Base-by-base conservation (phyloP, 1,139 yeast species). In the Suhomyces taliae region DNA sequence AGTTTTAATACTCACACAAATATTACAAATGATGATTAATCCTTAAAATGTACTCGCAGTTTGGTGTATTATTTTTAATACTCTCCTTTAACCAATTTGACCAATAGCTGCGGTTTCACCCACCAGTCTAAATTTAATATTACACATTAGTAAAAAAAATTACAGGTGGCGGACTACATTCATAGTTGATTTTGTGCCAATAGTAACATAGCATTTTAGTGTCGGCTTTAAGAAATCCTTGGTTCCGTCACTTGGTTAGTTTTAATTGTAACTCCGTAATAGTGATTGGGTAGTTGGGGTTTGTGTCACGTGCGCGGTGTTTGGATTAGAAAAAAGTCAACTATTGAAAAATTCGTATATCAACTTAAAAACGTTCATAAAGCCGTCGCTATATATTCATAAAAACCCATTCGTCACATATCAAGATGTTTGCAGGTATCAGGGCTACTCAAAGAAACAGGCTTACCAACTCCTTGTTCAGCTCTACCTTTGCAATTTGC, bases 401-500 rank as follows among this genome's bases (percentile, higher is more conserved):
- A 26, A 6, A 19, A 19, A 27, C 27, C 40, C 24, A n/a, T 29
- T 24, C 33, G 15, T 29, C n/a, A 29, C 11, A 9, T 11, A 12
- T 10, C n/a, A 37, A 19, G 36, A 65, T 65, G 68, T 59, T 62
- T 50, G 50, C 53, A 37, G 52, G 59, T 56, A 70, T 82, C 52
- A 79, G 73, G 64, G 87, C 88, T 29, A 72, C 81, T 6, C 76
- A 76, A 47, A 74, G 87, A 60, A 74, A 75, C 49, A 69, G 70
- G 53, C 70, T 85, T 48, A 84, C 90, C 31, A 78, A 80, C 48
- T 84, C 90, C 27, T 74, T 86, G 50, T 87, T 87, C 66, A 80
- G 85, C 32, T 81, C 90, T n/a, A 86, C 93, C 0, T 85, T 85
- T 57, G 78, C 86, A 34, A 82, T 87, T 31, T 86, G 93, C 40